A percentile compares a stretch with the other conserved stretches of the same genome.
Evolutionary conservation across 805 yeast species (phyloP).

Genomic region (Schwanniomyces sp.): DNA sequence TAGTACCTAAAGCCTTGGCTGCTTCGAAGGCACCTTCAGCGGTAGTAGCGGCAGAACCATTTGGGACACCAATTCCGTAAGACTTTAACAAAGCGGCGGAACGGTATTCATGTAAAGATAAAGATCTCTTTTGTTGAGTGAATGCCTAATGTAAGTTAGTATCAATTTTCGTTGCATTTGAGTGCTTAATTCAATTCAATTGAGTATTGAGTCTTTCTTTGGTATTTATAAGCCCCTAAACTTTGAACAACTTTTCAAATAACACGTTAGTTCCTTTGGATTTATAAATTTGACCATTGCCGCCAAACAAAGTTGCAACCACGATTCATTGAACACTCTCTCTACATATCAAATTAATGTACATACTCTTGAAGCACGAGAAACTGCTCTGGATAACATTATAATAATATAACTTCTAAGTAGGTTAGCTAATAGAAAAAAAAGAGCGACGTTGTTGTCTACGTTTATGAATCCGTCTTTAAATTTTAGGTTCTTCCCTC

Average conservation of each 20-base stretch:
- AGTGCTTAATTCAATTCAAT: neutral
- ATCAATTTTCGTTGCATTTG: neutral
- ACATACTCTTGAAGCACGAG: slow-evolving; percentile 46
- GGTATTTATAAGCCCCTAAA: neutral
- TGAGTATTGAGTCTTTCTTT: neutral
- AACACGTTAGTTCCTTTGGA: neutral
- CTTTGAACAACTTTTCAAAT: neutral
- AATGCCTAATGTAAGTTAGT: slow-evolving; percentile 25
- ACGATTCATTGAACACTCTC: neutral
- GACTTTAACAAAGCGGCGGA: slow-evolving; percentile 81
- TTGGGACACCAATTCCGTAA: slow-evolving; percentile 89
- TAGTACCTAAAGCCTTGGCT: slow-evolving; percentile 73
- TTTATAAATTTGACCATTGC: neutral
- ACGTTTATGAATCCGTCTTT: slow-evolving; percentile 1
- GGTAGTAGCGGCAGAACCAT: slow-evolving; percentile 87
- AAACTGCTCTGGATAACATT: slow-evolving; percentile 45
- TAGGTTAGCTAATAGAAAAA: neutral
- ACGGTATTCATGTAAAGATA: slow-evolving; percentile 94
- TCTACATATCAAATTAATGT: neutral
- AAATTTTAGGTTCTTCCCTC: slow-evolving; percentile 6
- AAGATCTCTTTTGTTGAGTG: slow-evolving; percentile 54
- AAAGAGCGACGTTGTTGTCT: slow-evolving; percentile 1
- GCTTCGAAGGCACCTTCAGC: slow-evolving; percentile 83
- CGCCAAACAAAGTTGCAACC: neutral
- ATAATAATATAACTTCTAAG: slow-evolving; percentile 2